Evolutionary conservation across 179 eudicot species (phyloP).

Genomic region (Beta corolliflora): DNA sequence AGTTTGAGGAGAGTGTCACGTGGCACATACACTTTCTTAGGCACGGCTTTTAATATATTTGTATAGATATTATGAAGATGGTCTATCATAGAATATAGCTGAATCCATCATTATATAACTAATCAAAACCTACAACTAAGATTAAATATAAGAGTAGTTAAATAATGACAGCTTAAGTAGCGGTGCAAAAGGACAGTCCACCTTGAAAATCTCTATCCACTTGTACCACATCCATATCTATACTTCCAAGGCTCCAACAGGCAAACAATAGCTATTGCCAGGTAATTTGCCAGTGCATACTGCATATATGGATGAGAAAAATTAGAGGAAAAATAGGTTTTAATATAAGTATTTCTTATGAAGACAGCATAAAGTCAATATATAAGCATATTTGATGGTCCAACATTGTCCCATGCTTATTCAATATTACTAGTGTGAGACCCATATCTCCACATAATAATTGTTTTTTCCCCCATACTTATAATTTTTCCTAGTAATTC

Average conservation of each 20-base stretch:
- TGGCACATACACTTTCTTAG: no score
- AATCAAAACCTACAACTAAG: background rate
- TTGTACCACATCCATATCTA: background rate
- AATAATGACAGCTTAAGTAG: constrained; percentile 13
- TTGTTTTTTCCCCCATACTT: no score
- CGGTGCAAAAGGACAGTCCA: constrained; percentile 17
- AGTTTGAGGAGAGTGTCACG: no score
- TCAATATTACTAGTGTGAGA: background rate
- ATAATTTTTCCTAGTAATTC: no score
- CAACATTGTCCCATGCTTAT: background rate
- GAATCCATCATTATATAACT: background rate
- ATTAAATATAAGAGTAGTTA: background rate
- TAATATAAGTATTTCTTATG: no score
- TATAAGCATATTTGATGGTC: background rate
- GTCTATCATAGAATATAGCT: no score
- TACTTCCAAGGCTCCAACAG: background rate
- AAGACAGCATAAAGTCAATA: background rate
- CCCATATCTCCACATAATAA: background rate
- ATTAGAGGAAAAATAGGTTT: no score
- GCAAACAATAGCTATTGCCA: background rate
- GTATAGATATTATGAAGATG: no score
- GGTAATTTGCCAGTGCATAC: background rate
- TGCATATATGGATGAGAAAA: background rate
- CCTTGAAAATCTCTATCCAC: background rate
- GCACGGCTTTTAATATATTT: no score